Evolutionary conservation across 2,329 filamentous ascomycete genomes (phyloP).

Genomic region (Penicillium freii): DNA sequence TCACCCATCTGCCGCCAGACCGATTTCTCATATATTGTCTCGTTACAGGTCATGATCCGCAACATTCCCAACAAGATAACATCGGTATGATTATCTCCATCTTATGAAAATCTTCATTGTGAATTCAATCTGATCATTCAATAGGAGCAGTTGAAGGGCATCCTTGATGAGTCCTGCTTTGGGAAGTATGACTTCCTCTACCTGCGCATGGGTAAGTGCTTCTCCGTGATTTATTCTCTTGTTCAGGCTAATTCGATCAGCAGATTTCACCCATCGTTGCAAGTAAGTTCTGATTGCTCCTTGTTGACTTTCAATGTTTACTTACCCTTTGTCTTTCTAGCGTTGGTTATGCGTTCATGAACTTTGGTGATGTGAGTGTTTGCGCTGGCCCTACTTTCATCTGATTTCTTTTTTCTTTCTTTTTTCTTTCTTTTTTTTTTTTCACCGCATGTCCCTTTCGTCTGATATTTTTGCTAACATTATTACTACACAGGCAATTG

Average conservation of each 20-base stretch:
- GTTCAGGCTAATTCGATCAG: background rate
- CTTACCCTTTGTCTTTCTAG: conserved; percentile 45
- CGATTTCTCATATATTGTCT: conserved; percentile 3
- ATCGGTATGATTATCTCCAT: conserved; percentile 40
- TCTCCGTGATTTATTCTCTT: background rate
- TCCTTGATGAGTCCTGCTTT: conserved; percentile 74
- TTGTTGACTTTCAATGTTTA: background rate
- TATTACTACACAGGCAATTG: conserved; percentile 55
- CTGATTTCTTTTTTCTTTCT: background rate
- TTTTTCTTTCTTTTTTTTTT: too few species aligned
- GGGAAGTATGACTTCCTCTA: conserved; percentile 95
- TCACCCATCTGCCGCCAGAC: background rate
- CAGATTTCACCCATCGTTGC: conserved; percentile 79
- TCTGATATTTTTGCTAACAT: conserved; percentile 38
- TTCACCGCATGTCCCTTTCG: background rate
- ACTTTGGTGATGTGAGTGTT: conserved; percentile 73
- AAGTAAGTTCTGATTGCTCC: conserved; percentile 57
- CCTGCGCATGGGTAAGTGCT: conserved; percentile 67
- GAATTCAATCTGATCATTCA: background rate
- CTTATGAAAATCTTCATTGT: background rate
- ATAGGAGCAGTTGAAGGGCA: conserved; percentile 68
- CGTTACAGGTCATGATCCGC: conserved; percentile 75
- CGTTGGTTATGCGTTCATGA: conserved; percentile 96
- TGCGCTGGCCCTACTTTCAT: background rate
- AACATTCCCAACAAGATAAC: conserved; percentile 90